phyloP scores from a whole-genome alignment of 257 asterid genomes.

The Nicotiana benthamiana region DNA sequence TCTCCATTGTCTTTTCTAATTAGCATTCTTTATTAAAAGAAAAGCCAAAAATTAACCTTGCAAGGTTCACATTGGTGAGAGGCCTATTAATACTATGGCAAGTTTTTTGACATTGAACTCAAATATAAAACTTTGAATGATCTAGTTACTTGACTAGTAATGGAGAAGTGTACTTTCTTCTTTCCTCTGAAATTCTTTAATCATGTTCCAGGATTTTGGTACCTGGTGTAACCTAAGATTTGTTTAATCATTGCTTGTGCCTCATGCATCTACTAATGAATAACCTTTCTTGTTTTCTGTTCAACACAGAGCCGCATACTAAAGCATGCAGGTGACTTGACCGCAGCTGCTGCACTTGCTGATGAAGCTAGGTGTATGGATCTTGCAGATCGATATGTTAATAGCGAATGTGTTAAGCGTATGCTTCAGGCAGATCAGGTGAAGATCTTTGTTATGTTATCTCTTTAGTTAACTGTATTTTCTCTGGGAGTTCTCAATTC shows the following conservation, averaged over 20 bases:
- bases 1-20: neutral
- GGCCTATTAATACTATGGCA: neutral
- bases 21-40: neutral
- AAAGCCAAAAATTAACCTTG: neutral
- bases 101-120: neutral
- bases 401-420: conserved; percentile 93
- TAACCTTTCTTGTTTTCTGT: conserved; percentile 16
- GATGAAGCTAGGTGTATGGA: conserved; percentile 99
- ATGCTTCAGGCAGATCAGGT: conserved; percentile 99
- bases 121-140: too few relatives aligned
- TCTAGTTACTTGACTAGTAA: too few relatives aligned
- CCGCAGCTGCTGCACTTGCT: conserved; percentile 91
- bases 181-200: neutral
- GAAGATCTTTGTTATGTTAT: conserved; percentile 2
- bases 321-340: conserved; percentile 92
- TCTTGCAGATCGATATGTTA: conserved; percentile 97
- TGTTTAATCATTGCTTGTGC: neutral
- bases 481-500: neutral
- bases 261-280: neutral
- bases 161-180: neutral
- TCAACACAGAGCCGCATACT: conserved; percentile 74
- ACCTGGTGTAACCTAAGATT: neutral
- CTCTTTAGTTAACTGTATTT: neutral
- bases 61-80: neutral
- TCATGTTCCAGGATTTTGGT: neutral